A percentile compares a stretch with the other conserved stretches of the same genome.
phyloP scores from a whole-genome alignment of 805 yeast species.

The Torulaspora franciscae region DNA sequence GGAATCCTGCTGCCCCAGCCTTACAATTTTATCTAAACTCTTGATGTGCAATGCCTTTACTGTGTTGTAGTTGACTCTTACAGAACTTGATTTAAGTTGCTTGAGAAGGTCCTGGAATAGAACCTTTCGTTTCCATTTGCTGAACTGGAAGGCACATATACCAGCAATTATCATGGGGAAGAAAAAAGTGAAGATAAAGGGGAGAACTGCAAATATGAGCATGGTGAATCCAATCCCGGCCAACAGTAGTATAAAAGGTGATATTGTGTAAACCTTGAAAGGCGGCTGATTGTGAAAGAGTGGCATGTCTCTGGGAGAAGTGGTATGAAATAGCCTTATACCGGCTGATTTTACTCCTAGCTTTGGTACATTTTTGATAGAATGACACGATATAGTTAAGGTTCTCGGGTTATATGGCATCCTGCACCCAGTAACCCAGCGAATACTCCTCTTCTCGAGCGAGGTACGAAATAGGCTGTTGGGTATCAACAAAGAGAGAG shows the following conservation, averaged over 20 bases:
- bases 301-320: neutral
- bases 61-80: constrained; percentile 16
- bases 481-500: neutral
- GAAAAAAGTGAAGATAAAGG: constrained; percentile 19
- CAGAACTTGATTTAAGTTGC: constrained; percentile 16
- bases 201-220: constrained; percentile 15
- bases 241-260: constrained; percentile 14
- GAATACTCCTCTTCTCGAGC: too few species aligned
- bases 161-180: constrained; percentile 25
- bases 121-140: constrained; percentile 20
- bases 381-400: neutral
- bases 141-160: constrained; percentile 24
- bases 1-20: constrained; percentile 2
- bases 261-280: constrained; percentile 12
- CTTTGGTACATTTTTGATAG: neutral
- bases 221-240: constrained; percentile 16
- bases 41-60: constrained; percentile 17
- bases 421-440: neutral
- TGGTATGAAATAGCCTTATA: constrained; percentile 3
- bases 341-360: neutral
- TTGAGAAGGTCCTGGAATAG: constrained; percentile 16
- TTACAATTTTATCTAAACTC: constrained; percentile 6
- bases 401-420: neutral
- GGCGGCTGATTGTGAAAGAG: constrained; percentile 7
- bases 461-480: neutral